Evolutionary conservation across 257 asterid genomes (phyloP).

Genomic region (Petrea volubilis): DNA sequence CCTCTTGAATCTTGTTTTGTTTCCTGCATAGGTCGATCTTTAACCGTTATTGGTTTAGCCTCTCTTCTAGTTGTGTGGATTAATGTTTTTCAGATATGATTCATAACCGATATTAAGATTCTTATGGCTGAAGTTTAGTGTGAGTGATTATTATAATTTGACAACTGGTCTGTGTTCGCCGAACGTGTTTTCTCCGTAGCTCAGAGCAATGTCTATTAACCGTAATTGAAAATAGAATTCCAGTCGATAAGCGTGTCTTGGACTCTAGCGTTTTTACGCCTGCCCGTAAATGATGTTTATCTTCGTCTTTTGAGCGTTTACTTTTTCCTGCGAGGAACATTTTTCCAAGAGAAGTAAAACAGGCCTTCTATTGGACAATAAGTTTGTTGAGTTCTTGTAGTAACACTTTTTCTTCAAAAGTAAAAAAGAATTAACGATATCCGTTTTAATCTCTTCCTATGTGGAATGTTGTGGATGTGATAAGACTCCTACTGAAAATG

Average conservation of each 20-base stretch:
- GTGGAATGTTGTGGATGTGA: no score
- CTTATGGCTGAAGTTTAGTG: background rate
- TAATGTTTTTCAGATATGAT: background rate
- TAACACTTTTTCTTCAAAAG: no score
- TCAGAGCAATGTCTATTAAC: background rate
- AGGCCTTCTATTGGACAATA: background rate
- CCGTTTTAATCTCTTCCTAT: no score
- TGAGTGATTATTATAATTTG: background rate
- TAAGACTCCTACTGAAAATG: no score
- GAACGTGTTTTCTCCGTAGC: background rate
- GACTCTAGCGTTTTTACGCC: background rate
- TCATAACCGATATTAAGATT: background rate
- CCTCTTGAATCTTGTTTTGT: background rate
- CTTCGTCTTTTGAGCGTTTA: background rate
- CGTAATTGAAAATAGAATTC: background rate
- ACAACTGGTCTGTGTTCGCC: background rate
- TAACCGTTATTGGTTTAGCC: background rate
- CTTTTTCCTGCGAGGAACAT: background rate
- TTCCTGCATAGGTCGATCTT: background rate
- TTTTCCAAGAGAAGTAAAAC: background rate
- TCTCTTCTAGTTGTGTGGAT: no score
- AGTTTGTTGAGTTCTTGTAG: background rate
- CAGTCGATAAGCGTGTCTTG: background rate
- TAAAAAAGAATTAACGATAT: no score
- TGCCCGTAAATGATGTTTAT: background rate